Evolutionary conservation across 164 flowering plant species (phyloP), one percentile per base, ranked within the genome.

Genomic region (Amborella trichopoda): DNA sequence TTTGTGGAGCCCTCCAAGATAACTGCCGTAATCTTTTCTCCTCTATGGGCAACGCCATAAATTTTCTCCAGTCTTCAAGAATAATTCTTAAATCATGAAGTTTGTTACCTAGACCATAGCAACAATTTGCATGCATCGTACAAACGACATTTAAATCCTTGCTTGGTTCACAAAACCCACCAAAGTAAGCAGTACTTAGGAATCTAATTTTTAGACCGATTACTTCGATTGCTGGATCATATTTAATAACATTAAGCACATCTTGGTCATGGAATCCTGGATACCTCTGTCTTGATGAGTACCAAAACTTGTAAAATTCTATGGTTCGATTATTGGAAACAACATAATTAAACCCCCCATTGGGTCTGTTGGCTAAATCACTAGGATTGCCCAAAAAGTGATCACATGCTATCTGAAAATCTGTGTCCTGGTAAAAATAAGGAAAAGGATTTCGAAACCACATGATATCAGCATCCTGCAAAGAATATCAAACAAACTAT

Each of bases 91-190:
- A 69, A 42, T 85, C 95, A 54, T 72, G 65, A 52, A 85, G 64
- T 69, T 85, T 85, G 60, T 63, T 77, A 37, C 67, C 73, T 47
- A 85, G 27, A 26, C 95, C 95, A 40, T 36, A 25, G 59, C 95
- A 85, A 53, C 95, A 85, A 59, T 85, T 85, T 19, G 74, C 90
- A 68, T 85, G 95, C 95, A 85, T 81, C 3, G 95, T 85, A 32
- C 87, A 77, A n/a, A 85, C 91, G 45, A 32, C 52, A 55, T 70
- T 77, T 48, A 85, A 55, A 58, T 79, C 72, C 43, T 47, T 70
- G 58, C 87, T 77, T 8, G 79, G 87, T 61, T 81, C 80, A 66
- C 95, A 81, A 13, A 85, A 42, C 17, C 95, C 95, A 39, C 95
- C 90, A 65, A 85, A 81, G 58, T 67, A 73, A 23, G 77, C 73